phyloP scores from a whole-genome alignment of 495 filamentous ascomycete species.

The Penicillium antarcticum region DNA sequence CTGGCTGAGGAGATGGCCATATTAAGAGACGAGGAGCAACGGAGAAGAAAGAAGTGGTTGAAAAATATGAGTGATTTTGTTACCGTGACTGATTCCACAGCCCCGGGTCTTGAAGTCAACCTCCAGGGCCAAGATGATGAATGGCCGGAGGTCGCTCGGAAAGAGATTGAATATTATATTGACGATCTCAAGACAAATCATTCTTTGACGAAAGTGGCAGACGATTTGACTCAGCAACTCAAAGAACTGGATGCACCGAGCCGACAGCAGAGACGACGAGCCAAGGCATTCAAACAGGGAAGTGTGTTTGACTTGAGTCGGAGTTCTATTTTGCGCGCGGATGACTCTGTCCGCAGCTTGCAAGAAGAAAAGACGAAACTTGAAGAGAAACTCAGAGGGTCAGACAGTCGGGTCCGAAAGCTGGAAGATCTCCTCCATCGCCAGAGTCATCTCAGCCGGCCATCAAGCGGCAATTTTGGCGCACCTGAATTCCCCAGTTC shows the following conservation, averaged over 20 bases:
- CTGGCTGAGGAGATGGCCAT: constrained; percentile 88
- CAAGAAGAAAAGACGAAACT: constrained; percentile 76
- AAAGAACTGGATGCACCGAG: constrained; percentile 65
- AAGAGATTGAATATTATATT: constrained; percentile 56
- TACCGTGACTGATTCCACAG: constrained; percentile 58
- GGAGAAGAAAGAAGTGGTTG: constrained; percentile 84
- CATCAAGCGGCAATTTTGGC: constrained; percentile 67
- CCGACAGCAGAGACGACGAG: constrained; percentile 69
- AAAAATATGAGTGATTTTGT: constrained; percentile 66
- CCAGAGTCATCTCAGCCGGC: constrained; percentile 68
- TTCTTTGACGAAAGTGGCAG: constrained; percentile 34
- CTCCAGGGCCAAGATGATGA: constrained; percentile 72
- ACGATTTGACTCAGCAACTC: constrained; percentile 66
- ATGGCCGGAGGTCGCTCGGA: constrained; percentile 66
- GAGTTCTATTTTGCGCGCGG: constrained; percentile 75
- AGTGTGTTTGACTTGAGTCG: constrained; percentile 83
- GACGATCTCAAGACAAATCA: constrained; percentile 44
- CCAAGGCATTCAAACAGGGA: constrained; percentile 93
- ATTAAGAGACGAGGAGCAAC: constrained; percentile 86
- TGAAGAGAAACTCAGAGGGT: constrained; percentile 77
- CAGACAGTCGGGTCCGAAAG: constrained; percentile 86
- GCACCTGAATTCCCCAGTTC: constrained; percentile 42
- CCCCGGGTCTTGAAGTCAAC: constrained; percentile 80
- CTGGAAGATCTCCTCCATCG: constrained; percentile 92
- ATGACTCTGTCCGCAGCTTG: constrained; percentile 71